Base-by-base conservation (phyloP, 495 filamentous ascomycete genomes). In the Xylaria nigripes region DNA sequence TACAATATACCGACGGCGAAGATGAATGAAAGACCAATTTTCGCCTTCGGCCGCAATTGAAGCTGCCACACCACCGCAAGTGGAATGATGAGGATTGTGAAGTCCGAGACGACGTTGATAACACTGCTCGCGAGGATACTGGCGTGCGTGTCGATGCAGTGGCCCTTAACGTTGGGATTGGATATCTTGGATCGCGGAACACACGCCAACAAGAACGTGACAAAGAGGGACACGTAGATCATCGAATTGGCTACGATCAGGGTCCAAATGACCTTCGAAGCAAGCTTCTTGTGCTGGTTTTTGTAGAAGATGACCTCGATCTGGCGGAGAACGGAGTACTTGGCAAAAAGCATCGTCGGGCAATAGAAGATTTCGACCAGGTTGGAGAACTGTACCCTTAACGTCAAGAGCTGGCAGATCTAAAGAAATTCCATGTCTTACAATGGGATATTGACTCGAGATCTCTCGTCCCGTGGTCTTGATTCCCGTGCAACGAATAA, bases 111-210 rank as follows among this genome's bases (percentile, higher is more conserved):
- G 19, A 74, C 61, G 54, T 72, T 69, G 48, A 72, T 58, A 36
- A 58, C 56, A 18, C 65, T 63, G 1, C 66, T 67, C 15, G 65
- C 60, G 57, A 80, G 77, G 54, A 67, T 67, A 10, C 69, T 56
- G 8, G 64, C 50, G 29, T 70, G 60, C 18, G 61, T 61, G 56
- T 68, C 71, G 51, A 85, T 71, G 60, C 83, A 86, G n/a, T 54
- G 48, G 6, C 52, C 67, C 61, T 30, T 64, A 62, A 58, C 34
- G 6, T 27, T 58, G 6, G 62, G 61, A 19, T 59, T 54, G 21
- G 45, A 34, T 15, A 58, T 58, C 10, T 61, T 61, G 27, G 54
- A 46, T 45, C 58, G 59, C 0, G 58, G 56, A 8, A 61, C 32
- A 22, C 60, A 61, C 2, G 59, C 32, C 2, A 55, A 47, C 22